Base-by-base conservation (phyloP, 1,284 basidiomycete genomes). In the Trichosporon asahii region DNA sequence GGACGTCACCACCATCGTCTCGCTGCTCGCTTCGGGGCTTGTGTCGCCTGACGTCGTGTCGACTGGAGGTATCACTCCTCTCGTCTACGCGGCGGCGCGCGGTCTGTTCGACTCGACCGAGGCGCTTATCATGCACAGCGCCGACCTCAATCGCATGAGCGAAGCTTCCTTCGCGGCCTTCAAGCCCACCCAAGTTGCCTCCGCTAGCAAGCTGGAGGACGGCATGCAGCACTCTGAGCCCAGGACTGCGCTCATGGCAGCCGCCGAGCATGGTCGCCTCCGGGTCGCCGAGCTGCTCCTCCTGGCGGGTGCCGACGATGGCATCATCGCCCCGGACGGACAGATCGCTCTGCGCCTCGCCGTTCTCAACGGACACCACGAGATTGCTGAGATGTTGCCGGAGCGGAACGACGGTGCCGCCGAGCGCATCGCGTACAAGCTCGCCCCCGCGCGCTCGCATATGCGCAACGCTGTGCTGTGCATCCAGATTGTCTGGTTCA, bases 221-320 rank as follows among this genome's bases (percentile, higher is more conserved):
- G 40, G 15, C 40, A 44, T n/a, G 18, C 18, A 4, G 21, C 14
- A 7, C 49, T 53, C 11, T 2, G n/a, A 21, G n/a, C 23, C 7
- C 11, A 21, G 21, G 14, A 91, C 93, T 0, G 87, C 93, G 18
- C 81, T 96, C 33, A 93, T 95, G 77, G 85, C 95, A 0, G 93
- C 93, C 0, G 88, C 89, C 18, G 93, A 94, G 77, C 85, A 92
- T 78, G 94, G 94, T 0, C 86, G 89, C 73, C 68, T 85, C 4
- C 84, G 85, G 0, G 83, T 88, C 0, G 90, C 91, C 3, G 82
- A 86, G 73, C 68, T 89, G 1, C 82, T 95, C 27, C 78, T 95
- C 21, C 76, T 82, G 18, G 84, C 85, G 61, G 92, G 91, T 0
- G 93, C 90, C 6, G 88, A 93, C 76, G 72, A 73, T 33, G 29